Evolutionary conservation across 306 rosid species (phyloP), one percentile per base, ranked within the genome.

Genomic region (Astragalus membranaceus): DNA sequence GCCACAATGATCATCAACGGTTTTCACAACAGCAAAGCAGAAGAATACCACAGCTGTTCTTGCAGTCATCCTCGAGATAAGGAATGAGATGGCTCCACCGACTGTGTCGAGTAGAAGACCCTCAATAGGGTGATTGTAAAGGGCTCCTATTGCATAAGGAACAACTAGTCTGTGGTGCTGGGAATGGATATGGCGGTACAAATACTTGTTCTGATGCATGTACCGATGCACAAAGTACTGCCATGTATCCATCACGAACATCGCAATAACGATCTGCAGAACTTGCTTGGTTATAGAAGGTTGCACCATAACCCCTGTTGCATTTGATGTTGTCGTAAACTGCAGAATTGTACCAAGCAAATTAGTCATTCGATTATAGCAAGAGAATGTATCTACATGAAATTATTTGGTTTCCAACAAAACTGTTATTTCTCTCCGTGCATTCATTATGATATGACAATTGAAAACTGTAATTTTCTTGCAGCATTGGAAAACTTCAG

Each of bases 191-290:
- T 89, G 95, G 69, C 86, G 88, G 62, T 89, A 92, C 76, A 92
- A 39, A 62, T 87, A 89, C 69, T 92, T 92, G 89, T 89, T 92
- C 75, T 92, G 92, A 80, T 92, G 95, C 96, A 92, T 85, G 81
- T 86, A 92, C 3, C 96, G 78, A 44, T 92, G 98, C 76, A 90
- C 96, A 65, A 89, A 89, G 83, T 89, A 92, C 76, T 92, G 98
- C 96, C 98, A 92, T 11, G 98, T 79, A 68, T 92, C 98, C 89
- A 92, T 82, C 23, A 89, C 88, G 54, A 92, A 42, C 98, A 92
- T 89, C 4, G 95, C 98, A 30, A 85, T 74, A 47, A 85, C 15
- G 78, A 92, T 78, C 84, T 92, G 96, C 66, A 80, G 23, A 57
- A 65, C 57, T 83, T 89, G 92, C 36, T 63, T 56, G 2, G 77